Evolutionary conservation across 768 basidiomycete species (phyloP).

Genomic region (Erythrobasidium yunnanense): DNA sequence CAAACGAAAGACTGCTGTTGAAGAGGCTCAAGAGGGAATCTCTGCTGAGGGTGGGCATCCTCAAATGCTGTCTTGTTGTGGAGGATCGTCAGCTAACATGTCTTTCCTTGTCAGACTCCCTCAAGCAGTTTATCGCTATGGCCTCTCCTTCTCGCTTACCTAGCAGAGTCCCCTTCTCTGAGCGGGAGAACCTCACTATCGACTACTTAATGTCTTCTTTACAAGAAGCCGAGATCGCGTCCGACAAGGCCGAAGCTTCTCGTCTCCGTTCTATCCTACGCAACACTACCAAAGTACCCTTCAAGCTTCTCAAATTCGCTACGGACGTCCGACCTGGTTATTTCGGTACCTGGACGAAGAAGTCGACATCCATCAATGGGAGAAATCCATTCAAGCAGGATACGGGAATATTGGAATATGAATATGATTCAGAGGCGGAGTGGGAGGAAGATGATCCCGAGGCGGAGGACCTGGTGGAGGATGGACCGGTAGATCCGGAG

Average conservation of each 20-base stretch:
- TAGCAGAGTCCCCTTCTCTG: constrained; percentile 20
- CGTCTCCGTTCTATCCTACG: constrained; percentile 53
- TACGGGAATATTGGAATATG: constrained; percentile 66
- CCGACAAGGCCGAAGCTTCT: constrained; percentile 60
- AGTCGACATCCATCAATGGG: constrained; percentile 64
- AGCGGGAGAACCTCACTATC: constrained; percentile 38
- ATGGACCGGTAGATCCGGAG: constrained; percentile 18
- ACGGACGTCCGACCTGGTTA: constrained; percentile 72
- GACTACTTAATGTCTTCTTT: constrained; percentile 54
- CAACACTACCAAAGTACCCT: constrained; percentile 55
- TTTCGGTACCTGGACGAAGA: constrained; percentile 70
- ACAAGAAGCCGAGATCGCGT: constrained; percentile 64
- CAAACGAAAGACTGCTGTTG: neutral
- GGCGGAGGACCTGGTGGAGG: constrained; percentile 33
- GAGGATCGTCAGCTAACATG: neutral
- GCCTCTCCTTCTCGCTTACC: constrained; percentile 29
- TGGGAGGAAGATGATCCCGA: constrained; percentile 72
- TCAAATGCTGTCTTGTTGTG: too few species aligned
- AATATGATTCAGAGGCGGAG: constrained; percentile 86
- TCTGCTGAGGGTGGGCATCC: constrained; percentile 25
- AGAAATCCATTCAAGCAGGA: constrained; percentile 75
- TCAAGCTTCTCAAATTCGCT: constrained; percentile 71
- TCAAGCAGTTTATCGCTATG: constrained; percentile 26
- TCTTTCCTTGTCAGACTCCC: neutral
- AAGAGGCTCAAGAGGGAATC: constrained; percentile 8